Conservation (phyloP, 345 rosid species). For the Pistacia vera region DNA sequence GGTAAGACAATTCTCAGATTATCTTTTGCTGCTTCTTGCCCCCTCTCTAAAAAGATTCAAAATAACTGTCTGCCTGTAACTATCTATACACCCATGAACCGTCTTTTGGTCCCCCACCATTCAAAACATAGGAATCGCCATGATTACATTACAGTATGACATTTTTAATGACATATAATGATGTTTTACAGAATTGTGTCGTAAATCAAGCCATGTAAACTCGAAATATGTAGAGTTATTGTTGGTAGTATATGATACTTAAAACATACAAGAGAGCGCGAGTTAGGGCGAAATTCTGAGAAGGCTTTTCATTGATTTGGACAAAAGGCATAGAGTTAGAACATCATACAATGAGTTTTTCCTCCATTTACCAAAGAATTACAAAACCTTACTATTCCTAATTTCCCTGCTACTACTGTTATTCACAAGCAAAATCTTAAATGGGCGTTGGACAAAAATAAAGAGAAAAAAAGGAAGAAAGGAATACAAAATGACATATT, state of each 20-base stretch:
- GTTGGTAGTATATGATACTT: too few relatives aligned
- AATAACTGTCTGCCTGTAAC: neutral
- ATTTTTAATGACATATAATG: too few relatives aligned
- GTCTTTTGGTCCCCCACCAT: constrained; percentile 5
- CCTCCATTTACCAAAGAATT: constrained; percentile 34
- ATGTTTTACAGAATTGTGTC: too few relatives aligned
- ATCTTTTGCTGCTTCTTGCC: neutral
- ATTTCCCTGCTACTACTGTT: constrained; percentile 41
- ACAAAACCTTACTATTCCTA: constrained; percentile 32
- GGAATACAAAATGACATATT: constrained; percentile 1
- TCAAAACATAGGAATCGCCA: neutral
- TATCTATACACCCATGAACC: neutral
- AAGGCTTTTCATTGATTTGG: constrained; percentile 24
- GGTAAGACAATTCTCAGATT: constrained; percentile 23
- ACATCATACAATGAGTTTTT: constrained; percentile 7
- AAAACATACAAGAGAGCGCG: neutral
- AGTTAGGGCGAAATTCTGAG: neutral
- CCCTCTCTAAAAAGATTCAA: neutral
- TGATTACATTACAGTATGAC: too few relatives aligned
- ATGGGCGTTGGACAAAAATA: constrained; percentile 24
- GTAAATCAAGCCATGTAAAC: too few relatives aligned
- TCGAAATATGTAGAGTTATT: too few relatives aligned
- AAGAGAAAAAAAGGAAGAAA: neutral
- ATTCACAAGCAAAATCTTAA: constrained; percentile 46
- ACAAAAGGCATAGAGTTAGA: constrained; percentile 7